Conservation (phyloP, 2,329 filamentous ascomycete genomes). For the Pseudogymnoascus sp. region DNA sequence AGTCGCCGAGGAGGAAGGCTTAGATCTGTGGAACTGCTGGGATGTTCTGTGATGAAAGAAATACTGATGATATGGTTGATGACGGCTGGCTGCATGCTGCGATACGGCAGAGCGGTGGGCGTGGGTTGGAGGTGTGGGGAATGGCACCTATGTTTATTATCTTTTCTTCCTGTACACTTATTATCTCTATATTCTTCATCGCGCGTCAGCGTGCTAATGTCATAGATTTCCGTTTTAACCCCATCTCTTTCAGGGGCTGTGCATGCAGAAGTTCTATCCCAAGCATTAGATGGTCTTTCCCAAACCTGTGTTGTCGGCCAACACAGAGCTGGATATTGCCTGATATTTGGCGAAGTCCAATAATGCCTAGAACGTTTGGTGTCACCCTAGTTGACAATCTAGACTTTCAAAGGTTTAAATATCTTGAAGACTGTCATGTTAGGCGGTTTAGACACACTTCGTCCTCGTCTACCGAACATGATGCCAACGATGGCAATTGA, state of each 20-base stretch:
- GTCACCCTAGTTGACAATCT: too few species aligned
- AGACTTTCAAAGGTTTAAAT: too few species aligned
- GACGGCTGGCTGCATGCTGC: neutral
- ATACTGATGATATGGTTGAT: neutral
- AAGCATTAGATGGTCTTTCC: neutral
- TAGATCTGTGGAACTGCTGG: neutral
- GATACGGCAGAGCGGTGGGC: neutral
- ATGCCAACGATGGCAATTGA: too few species aligned
- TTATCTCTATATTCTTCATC: neutral
- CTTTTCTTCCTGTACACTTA: neutral
- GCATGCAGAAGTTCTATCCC: neutral
- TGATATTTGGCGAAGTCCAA: too few species aligned
- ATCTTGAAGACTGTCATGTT: too few species aligned
- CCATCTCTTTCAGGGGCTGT: neutral
- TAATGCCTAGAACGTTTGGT: too few species aligned
- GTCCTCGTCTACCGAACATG: too few species aligned
- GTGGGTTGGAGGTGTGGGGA: neutral
- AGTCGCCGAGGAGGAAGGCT: constrained; percentile 13
- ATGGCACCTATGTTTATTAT: neutral
- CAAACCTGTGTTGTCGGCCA: too few species aligned
- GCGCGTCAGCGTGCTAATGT: neutral
- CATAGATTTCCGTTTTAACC: neutral
- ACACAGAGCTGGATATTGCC: neutral
- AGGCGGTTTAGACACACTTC: too few species aligned
- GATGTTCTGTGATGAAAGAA: neutral